Evolutionary conservation across 768 basidiomycete genomes (phyloP), one percentile per base, ranked within the genome.

Genomic region (Suillus plorans): DNA sequence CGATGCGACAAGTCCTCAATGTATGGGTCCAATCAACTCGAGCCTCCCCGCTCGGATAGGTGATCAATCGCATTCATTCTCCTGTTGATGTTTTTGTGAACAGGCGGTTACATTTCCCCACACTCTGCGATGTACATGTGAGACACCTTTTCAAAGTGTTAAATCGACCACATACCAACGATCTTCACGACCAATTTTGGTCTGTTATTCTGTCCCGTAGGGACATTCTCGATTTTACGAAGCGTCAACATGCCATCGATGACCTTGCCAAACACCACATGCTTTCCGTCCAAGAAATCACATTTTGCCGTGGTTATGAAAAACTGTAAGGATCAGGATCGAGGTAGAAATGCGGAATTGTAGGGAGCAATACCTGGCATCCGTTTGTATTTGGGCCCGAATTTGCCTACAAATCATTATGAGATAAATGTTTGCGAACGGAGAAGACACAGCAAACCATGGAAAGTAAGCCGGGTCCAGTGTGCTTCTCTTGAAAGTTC

Each of bases 301-400:
- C 96, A 97, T 69, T 92, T 91, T 10, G 88, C 93, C 2, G 94
- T 95, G 0, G 97, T 99, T 73, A 99, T 89, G 83, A 99, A 99
- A 82, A 99, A 99, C 87, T 97, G 74, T 20, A 42, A 63, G 12
- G n/a, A 56, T 39, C 53, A 52, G 34, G 60, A 3, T 44, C 39
- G 13, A 31, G 12, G 50, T 47, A 61, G 60, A 6, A 50, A 49
- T n/a, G 18, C 49, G 25, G 28, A 25, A 52, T 3, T 1, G 36
- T 39, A 36, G n/a, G 13, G 22, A 44, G 22, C 49, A 49, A 28
- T 65, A 87, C 87, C 77, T 94, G 95, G 76, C 94, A 96, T 3
- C 96, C 97, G 68, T 98, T 99, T 16, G 95, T 96, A 72, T 94
- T 90, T 3, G 91, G 86, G 6, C 97, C 97, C 0, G 96, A 97